These are phyloP conservation scores for Diaporthe ilicicola DNA, from an alignment of 2,329 filamentous ascomycete genomes.

Conservation along the genomic window DNA sequence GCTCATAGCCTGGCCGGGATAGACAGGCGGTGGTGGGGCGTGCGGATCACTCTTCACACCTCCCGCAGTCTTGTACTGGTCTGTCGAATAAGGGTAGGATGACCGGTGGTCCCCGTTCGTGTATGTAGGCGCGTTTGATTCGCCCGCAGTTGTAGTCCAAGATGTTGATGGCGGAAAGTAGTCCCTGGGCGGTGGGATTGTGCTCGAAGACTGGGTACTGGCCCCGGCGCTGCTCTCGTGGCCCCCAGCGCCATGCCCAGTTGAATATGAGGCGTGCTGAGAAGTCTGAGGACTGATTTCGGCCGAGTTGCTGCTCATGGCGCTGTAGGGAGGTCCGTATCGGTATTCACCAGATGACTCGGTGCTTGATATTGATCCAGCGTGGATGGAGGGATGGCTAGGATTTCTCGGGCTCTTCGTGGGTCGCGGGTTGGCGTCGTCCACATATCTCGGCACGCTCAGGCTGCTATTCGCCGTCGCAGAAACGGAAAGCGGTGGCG, in stretches of 20 bases:
- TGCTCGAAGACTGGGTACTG: conserved; percentile 35
- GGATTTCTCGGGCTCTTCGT: conserved; percentile 65
- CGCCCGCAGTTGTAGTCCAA: conserved; percentile 61
- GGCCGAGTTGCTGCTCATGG: conserved; percentile 43
- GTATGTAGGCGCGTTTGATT: conserved; percentile 55
- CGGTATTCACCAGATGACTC: conserved; percentile 64
- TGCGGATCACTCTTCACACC: conserved; percentile 45
- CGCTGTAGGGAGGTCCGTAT: conserved; percentile 55
- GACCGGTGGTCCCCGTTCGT: conserved; percentile 54
- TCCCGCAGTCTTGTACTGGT: conserved; percentile 55
- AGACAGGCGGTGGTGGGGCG: conserved; percentile 50
- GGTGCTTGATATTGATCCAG: conserved; percentile 56
- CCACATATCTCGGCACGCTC: conserved; percentile 65
- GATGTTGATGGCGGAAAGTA: conserved; percentile 62
- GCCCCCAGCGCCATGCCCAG: conserved; percentile 27
- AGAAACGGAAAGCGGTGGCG: conserved; percentile 58
- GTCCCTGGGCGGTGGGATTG: conserved; percentile 51
- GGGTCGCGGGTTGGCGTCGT: conserved; percentile 58
- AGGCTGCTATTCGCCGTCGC: conserved; percentile 55
- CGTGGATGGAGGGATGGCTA: conserved; percentile 63
- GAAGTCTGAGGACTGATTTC: conserved; percentile 48
- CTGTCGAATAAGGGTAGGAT: conserved; percentile 52
- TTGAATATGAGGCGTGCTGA: conserved; percentile 36
- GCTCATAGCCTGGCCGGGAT: conserved; percentile 53
- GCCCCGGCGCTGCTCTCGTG: conserved; percentile 26